Conservation (phyloP, 1,284 basidiomycete genomes). For the Leccinum insigne region DNA sequence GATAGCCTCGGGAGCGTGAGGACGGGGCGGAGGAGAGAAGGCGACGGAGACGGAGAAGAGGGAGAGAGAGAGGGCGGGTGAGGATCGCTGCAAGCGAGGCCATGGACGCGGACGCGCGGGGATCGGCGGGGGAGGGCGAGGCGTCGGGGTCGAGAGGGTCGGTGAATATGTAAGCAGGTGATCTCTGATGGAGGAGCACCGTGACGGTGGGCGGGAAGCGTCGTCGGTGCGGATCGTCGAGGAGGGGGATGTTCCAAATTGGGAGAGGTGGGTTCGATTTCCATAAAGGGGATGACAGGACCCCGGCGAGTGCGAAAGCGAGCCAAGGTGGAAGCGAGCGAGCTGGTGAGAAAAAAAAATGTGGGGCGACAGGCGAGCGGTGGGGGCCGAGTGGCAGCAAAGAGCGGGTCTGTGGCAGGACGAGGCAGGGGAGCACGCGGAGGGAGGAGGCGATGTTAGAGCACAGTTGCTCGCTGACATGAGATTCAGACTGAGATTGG, state of each 20-base stretch:
- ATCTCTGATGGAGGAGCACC: constrained; percentile 10
- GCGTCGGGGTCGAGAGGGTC: constrained; percentile 25
- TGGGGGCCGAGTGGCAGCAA: constrained; percentile 24
- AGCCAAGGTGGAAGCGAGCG: constrained; percentile 31
- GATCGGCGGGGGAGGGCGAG: constrained; percentile 22
- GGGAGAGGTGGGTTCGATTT: constrained; percentile 21
- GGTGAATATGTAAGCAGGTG: constrained; percentile 28
- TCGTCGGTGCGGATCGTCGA: constrained; percentile 36
- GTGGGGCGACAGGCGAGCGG: constrained; percentile 6
- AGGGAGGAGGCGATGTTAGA: constrained; percentile 18
- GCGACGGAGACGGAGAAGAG: constrained; percentile 29
- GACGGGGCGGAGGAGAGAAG: constrained; percentile 1
- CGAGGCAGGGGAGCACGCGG: constrained; percentile 21
- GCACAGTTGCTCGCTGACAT: constrained; percentile 30
- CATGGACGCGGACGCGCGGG: constrained; percentile 7
- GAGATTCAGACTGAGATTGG: constrained; percentile 32
- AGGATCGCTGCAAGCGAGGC: constrained; percentile 9
- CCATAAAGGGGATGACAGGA: constrained; percentile 26
- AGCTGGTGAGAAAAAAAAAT: constrained; percentile 21
- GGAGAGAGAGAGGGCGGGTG: constrained; percentile 5
- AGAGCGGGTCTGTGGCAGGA: constrained; percentile 24
- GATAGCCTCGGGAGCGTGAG: constrained; percentile 18
- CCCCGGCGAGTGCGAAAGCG: constrained; percentile 32
- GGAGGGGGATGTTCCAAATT: constrained; percentile 17
- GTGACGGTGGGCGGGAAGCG: constrained; percentile 15